A percentile compares a stretch with the other conserved stretches of the same genome.
Evolutionary conservation across 371 early-diverging fungal species (phyloP).

Genomic region (Syncephalastrum sp.): DNA sequence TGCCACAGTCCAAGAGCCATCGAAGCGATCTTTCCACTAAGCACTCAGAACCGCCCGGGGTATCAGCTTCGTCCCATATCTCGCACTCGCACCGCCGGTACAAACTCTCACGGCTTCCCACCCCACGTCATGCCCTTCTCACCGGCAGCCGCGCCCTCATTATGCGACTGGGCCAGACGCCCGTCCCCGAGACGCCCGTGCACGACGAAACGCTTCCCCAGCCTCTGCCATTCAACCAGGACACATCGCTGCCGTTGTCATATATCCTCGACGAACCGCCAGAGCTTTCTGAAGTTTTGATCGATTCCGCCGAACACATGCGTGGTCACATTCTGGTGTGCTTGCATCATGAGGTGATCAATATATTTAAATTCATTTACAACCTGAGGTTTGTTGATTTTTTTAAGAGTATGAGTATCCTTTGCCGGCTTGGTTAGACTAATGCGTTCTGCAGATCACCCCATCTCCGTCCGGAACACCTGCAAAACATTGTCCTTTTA

Average conservation of each 20-base stretch:
- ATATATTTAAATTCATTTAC: constrained; percentile 48
- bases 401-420: background rate
- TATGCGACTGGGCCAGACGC: constrained; percentile 27
- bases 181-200: constrained; percentile 6
- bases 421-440: background rate
- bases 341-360: constrained; percentile 42
- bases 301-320: constrained; percentile 35
- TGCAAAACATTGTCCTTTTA: constrained; percentile 57
- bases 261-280: constrained; percentile 44
- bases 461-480: constrained; percentile 31
- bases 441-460: constrained; percentile 25
- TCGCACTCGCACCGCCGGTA: constrained; percentile 7
- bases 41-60: background rate
- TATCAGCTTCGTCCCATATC: background rate
- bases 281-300: constrained; percentile 21
- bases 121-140: constrained; percentile 26
- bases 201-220: background rate
- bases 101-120: constrained; percentile 17
- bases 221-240: constrained; percentile 21
- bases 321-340: constrained; percentile 45
- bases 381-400: constrained; percentile 30
- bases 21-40: background rate
- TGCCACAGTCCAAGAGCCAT: background rate
- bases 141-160: constrained; percentile 33
- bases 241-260: constrained; percentile 41